These are phyloP conservation scores for Scleroderma citrinum DNA, from an alignment of 768 basidiomycete species.

Conservation along the genomic window DNA sequence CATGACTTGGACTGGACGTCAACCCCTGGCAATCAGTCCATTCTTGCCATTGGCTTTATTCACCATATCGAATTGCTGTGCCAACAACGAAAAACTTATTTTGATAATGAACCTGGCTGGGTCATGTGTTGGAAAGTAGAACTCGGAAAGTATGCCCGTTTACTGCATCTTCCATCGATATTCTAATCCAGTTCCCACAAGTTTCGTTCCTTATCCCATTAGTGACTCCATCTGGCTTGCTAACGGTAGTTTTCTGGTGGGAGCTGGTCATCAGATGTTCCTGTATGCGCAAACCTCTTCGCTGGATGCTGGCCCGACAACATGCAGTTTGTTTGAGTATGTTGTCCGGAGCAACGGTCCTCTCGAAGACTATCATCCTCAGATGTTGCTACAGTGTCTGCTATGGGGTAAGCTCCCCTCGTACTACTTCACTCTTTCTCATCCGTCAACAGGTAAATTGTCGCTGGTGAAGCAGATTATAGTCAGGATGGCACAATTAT, in stretches of 20 bases:
- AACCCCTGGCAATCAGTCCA: slow-evolving; percentile 84
- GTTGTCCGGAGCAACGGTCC: slow-evolving; percentile 84
- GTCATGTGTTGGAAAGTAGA: slow-evolving; percentile 64
- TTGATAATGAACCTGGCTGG: slow-evolving; percentile 79
- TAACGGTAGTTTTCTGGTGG: slow-evolving; percentile 75
- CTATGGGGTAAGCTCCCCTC: slow-evolving; percentile 66
- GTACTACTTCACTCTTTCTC: not conserved
- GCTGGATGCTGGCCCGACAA: slow-evolving; percentile 14
- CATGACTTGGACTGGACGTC: slow-evolving; percentile 92
- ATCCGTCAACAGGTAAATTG: slow-evolving; percentile 56
- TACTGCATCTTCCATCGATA: not conserved
- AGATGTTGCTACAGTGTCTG: slow-evolving; percentile 86
- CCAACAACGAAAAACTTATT: slow-evolving; percentile 90
- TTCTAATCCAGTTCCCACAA: slow-evolving; percentile 22
- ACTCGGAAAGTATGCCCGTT: slow-evolving; percentile 51
- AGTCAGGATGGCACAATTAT: slow-evolving; percentile 48
- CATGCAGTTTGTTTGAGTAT: slow-evolving; percentile 68
- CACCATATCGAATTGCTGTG: slow-evolving; percentile 82
- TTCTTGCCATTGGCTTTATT: slow-evolving; percentile 83
- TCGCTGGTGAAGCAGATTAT: slow-evolving; percentile 83
- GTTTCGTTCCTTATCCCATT: slow-evolving; percentile 73
- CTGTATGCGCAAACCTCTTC: slow-evolving; percentile 55
- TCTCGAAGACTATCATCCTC: slow-evolving; percentile 87
- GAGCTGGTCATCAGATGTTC: slow-evolving; percentile 77
- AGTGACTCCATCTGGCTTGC: slow-evolving; percentile 90